A percentile compares a stretch with the other conserved stretches of the same genome.
Conservation (phyloP, 2,329 filamentous ascomycete genomes). For the Endoconidiophora laricicola region DNA sequence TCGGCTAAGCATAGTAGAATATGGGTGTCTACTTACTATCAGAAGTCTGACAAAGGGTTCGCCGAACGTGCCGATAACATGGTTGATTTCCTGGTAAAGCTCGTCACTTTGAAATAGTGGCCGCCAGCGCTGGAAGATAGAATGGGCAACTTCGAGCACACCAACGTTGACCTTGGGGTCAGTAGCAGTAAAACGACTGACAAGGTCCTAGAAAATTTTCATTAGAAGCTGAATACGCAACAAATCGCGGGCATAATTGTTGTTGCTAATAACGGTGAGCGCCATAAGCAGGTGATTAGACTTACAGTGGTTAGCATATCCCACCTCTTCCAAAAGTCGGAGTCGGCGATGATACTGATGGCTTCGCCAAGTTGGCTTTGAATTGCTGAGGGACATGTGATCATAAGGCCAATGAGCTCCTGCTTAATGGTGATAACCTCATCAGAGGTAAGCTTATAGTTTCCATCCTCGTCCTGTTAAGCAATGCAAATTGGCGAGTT, state of each 20-base stretch:
- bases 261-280: not conserved
- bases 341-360: slow-evolving; percentile 93
- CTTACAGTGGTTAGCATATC: slow-evolving; percentile 57
- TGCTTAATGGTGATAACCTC: slow-evolving; percentile 87
- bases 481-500: not conserved
- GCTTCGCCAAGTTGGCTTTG: slow-evolving; percentile 92
- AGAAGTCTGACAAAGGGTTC: slow-evolving; percentile 68
- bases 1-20: not conserved
- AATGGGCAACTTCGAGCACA: slow-evolving; percentile 92
- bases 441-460: slow-evolving; percentile 67
- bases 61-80: slow-evolving; percentile 77
- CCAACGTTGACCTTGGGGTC: slow-evolving; percentile 80
- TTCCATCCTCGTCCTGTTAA: slow-evolving; percentile 67
- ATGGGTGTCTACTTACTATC: slow-evolving; percentile 32
- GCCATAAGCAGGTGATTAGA: not conserved
- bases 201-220: slow-evolving; percentile 47
- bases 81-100: slow-evolving; percentile 88
- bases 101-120: slow-evolving; percentile 87
- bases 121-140: slow-evolving; percentile 91
- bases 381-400: slow-evolving; percentile 68
- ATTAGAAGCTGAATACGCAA: not conserved
- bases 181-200: slow-evolving; percentile 65
- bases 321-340: slow-evolving; percentile 93
- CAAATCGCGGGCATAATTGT: not conserved
- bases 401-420: slow-evolving; percentile 94